Evolutionary conservation across 1,284 basidiomycete genomes (phyloP).

Genomic region (Naganishia albida): DNA sequence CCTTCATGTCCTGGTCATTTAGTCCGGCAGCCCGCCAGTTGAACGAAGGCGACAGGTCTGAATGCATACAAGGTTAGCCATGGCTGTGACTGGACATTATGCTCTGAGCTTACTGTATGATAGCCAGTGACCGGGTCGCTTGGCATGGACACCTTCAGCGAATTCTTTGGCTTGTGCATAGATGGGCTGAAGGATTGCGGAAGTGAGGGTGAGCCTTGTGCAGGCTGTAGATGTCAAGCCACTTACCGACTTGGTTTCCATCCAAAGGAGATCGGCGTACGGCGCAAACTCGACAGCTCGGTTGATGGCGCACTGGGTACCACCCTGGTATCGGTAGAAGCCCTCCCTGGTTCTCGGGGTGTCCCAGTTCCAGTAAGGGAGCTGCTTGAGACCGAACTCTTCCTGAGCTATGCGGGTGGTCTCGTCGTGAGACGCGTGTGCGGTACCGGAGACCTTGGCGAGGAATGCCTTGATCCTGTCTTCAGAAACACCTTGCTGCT

Average conservation of each 20-base stretch:
- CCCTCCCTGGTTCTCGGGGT: conserved; percentile 89
- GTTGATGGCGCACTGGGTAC: conserved; percentile 90
- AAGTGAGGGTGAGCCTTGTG: neutral
- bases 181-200: conserved; percentile 63
- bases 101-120: conserved; percentile 64
- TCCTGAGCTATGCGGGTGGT: conserved; percentile 76
- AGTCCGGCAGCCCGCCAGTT: conserved; percentile 85
- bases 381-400: conserved; percentile 70
- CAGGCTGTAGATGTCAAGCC: no score
- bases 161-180: conserved; percentile 91
- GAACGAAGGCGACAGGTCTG: conserved; percentile 81
- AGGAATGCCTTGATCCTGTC: conserved; percentile 50
- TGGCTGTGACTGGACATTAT: neutral
- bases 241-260: conserved; percentile 86
- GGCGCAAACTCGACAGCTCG: conserved; percentile 91
- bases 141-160: conserved; percentile 79
- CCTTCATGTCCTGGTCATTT: conserved; percentile 78
- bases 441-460: conserved; percentile 39
- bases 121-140: conserved; percentile 82
- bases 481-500: conserved; percentile 61
- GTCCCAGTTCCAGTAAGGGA: conserved; percentile 85
- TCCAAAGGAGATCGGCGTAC: conserved; percentile 89
- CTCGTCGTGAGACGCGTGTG: conserved; percentile 66
- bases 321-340: conserved; percentile 91
- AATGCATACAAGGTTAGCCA: neutral